Percentiles rank a stretch among this genome's conserved stretches.
These are phyloP conservation scores for Scheffersomyces lignicola DNA, from an alignment of 1,139 yeast species.

Conservation along the genomic window DNA sequence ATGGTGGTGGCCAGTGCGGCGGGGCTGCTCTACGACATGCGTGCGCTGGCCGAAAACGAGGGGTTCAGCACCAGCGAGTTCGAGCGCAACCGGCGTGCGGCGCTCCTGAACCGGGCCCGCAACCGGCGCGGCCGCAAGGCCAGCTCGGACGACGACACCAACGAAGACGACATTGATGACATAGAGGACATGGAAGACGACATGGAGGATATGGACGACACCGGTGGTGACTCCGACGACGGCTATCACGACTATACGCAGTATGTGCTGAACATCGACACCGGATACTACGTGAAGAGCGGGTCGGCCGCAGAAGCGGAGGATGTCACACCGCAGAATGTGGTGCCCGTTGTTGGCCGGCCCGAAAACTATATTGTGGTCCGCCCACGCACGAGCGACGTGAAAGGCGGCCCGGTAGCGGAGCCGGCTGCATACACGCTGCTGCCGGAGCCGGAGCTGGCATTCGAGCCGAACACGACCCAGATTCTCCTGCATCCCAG, in stretches of 20 bases:
- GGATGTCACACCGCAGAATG: conserved; percentile 5
- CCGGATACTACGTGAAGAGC: conserved; percentile 10
- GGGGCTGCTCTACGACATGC: conserved; percentile 42
- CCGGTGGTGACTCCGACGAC: conserved; percentile 7
- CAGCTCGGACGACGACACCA: conserved; percentile 5
- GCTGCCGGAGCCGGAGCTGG: too few species aligned
- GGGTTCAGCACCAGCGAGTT: conserved; percentile 25
- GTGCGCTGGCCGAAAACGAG: conserved; percentile 34
- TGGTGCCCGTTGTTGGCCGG: too few species aligned
- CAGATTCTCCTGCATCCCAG: conserved; percentile 11
- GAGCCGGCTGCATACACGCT: too few species aligned
- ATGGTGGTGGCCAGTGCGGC: conserved; percentile 55
- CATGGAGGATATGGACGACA: conserved; percentile 2
- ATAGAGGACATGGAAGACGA: conserved; percentile 3
- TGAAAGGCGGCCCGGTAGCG: too few species aligned
- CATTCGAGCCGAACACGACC: too few species aligned
- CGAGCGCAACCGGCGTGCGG: conserved; percentile 5
- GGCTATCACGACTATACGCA: conserved; percentile 5
- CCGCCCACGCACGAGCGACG: too few species aligned
- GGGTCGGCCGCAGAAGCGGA: too few species aligned
- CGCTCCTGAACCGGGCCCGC: too few species aligned
- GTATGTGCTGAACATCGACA: conserved; percentile 12
- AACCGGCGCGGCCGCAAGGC: too few species aligned
- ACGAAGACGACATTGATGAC: conserved; percentile 6
- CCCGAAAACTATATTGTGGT: too few species aligned